Percentiles rank a stretch among this genome's conserved stretches.
phyloP scores from a whole-genome alignment of 139 green algal species.

The Spirogloea muscicola region DNA sequence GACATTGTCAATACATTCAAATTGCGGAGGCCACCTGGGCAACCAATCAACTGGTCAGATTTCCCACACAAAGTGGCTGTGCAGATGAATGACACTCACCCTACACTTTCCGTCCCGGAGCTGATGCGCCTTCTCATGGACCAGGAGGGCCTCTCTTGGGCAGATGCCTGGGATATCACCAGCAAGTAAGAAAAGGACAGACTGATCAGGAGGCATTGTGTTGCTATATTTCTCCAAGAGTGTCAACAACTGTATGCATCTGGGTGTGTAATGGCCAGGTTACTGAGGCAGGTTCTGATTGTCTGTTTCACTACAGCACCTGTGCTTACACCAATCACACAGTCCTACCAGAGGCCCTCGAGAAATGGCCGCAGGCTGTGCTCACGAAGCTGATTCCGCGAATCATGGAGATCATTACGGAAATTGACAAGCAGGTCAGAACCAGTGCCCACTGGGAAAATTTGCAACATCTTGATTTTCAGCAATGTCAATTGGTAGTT shows the following conservation, averaged over 20 bases:
- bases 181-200: conserved; percentile 69
- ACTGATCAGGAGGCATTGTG: no score
- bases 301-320: conserved; percentile 45
- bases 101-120: conserved; percentile 93
- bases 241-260: no score
- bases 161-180: conserved; percentile 80
- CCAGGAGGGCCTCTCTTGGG: conserved; percentile 79
- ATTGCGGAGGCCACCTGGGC: neutral
- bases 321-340: conserved; percentile 69
- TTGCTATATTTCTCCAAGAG: no score
- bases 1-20: conserved; percentile 51
- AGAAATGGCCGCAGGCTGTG: conserved; percentile 93
- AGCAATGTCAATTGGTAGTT: no score
- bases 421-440: conserved; percentile 41
- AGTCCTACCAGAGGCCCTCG: conserved; percentile 91
- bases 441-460: no score
- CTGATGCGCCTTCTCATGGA: conserved; percentile 97
- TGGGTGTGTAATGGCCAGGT: no score
- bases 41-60: conserved; percentile 28
- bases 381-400: conserved; percentile 91
- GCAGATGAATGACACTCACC: conserved; percentile 99
- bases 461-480: no score
- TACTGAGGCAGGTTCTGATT: no score
- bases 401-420: conserved; percentile 90
- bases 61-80: conserved; percentile 58